phyloP scores from a whole-genome alignment of 1,284 basidiomycete species.

The Kwoniella shivajii region DNA sequence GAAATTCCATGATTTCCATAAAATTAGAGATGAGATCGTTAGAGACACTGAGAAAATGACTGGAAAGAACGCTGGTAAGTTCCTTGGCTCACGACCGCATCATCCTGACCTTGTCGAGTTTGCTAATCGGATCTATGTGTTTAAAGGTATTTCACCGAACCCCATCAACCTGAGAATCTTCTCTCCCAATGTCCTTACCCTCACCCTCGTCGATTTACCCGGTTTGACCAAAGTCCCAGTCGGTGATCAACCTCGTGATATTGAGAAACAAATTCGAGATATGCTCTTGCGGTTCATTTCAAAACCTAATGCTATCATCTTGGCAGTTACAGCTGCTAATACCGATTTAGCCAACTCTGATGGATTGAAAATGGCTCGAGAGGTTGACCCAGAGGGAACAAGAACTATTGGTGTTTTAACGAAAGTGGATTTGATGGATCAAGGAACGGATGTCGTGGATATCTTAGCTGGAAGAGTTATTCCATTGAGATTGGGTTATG shows the following conservation, averaged over 20 bases:
- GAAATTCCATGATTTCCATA: constrained; percentile 96
- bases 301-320: constrained; percentile 77
- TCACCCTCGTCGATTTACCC: constrained; percentile 95
- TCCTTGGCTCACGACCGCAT: background rate
- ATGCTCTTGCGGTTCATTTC: constrained; percentile 97
- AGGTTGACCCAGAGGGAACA: constrained; percentile 92
- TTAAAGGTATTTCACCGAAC: constrained; percentile 80
- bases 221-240: constrained; percentile 93
- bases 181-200: constrained; percentile 93
- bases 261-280: constrained; percentile 95
- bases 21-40: constrained; percentile 94
- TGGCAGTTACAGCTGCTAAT: constrained; percentile 95
- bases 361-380: constrained; percentile 91
- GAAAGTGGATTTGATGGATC: constrained; percentile 97
- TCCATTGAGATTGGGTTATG: constrained; percentile 91
- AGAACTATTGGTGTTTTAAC: constrained; percentile 97
- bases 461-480: constrained; percentile 95
- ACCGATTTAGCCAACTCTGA: constrained; percentile 98
- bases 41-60: constrained; percentile 97
- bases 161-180: constrained; percentile 97
- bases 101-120: too few relatives aligned
- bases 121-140: constrained; percentile 1
- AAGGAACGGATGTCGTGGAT: constrained; percentile 95
- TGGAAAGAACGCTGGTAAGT: constrained; percentile 80
- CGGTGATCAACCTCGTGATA: constrained; percentile 95